Conservation (phyloP, 1,284 basidiomycete genomes). For the Fomitopsis schrenkii region DNA sequence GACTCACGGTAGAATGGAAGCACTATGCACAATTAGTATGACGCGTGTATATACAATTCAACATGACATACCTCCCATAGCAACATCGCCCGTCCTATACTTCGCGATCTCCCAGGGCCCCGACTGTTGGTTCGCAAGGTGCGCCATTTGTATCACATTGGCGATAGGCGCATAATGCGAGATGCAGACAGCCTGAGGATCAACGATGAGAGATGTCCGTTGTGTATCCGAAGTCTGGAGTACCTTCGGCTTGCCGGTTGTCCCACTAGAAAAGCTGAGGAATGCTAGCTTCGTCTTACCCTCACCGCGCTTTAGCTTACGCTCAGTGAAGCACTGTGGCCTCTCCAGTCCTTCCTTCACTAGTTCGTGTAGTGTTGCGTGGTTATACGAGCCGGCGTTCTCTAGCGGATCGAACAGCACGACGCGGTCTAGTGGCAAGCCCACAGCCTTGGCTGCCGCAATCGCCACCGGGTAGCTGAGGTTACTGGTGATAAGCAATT, state of each 20-base stretch:
- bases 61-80: slow-evolving; percentile 40
- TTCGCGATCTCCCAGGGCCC: slow-evolving; percentile 28
- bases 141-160: slow-evolving; percentile 57
- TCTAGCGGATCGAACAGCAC: slow-evolving; percentile 40
- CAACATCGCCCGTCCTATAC: slow-evolving; percentile 53
- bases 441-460: slow-evolving; percentile 41
- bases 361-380: slow-evolving; percentile 47
- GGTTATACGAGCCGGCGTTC: not conserved
- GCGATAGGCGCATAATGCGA: slow-evolving; percentile 35
- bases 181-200: slow-evolving; percentile 13
- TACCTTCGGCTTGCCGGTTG: slow-evolving; percentile 81
- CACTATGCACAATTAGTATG: slow-evolving; percentile 5
- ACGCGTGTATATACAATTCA: too few species aligned
- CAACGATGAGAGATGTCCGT: not conserved
- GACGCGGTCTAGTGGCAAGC: slow-evolving; percentile 47
- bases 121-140: slow-evolving; percentile 42
- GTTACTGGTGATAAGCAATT: slow-evolving; percentile 51
- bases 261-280: slow-evolving; percentile 77
- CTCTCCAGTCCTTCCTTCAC: slow-evolving; percentile 50
- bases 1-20: slow-evolving; percentile 25
- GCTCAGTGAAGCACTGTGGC: slow-evolving; percentile 41
- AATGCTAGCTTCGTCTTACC: slow-evolving; percentile 69
- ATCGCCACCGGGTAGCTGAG: slow-evolving; percentile 42
- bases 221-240: not conserved
- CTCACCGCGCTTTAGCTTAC: slow-evolving; percentile 60